These are phyloP conservation scores for Colletotrichum gigasporum DNA, from an alignment of 2,329 filamentous ascomycete species.

Conservation along the genomic window DNA sequence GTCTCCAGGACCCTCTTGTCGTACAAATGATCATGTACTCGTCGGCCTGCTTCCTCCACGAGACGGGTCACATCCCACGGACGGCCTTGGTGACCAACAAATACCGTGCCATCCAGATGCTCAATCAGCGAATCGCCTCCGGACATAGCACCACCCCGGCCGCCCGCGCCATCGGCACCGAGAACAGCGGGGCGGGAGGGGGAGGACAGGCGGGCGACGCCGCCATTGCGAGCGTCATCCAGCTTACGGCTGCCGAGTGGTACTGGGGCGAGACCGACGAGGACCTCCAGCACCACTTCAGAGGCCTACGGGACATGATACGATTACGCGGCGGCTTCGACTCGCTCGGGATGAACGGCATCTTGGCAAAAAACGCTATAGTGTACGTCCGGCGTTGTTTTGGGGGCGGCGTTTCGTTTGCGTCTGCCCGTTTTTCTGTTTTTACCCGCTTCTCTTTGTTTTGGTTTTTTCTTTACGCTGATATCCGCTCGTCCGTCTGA, in stretches of 20 bases:
- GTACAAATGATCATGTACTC: conserved; percentile 60
- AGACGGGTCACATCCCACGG: conserved; percentile 57
- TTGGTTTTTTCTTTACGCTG: conserved; percentile 23
- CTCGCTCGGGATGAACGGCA: conserved; percentile 55
- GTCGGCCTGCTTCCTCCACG: conserved; percentile 60
- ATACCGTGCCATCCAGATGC: conserved; percentile 51
- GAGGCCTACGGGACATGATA: conserved; percentile 59
- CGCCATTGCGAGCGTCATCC: conserved; percentile 57
- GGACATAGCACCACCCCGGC: conserved; percentile 18
- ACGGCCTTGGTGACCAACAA: conserved; percentile 53
- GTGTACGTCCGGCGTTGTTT: conserved; percentile 47
- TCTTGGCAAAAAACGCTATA: conserved; percentile 58
- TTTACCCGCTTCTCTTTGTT: conserved; percentile 9
- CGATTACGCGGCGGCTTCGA: conserved; percentile 55
- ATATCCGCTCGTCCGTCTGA: conserved; percentile 9
- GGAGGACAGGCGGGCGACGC: conserved; percentile 51
- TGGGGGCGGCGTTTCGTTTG: neutral
- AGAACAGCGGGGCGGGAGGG: neutral
- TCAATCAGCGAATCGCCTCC: conserved; percentile 56
- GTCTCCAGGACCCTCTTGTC: conserved; percentile 59
- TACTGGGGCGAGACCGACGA: conserved; percentile 57
- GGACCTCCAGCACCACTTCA: conserved; percentile 56
- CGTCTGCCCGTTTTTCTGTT: conserved; percentile 32
- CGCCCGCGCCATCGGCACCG: neutral
- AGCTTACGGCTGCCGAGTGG: conserved; percentile 62